Percentiles rank a stretch among this genome's conserved stretches.
Evolutionary conservation across 73 alveolate species (phyloP).

Genomic region (Symbiodinium natans): DNA sequence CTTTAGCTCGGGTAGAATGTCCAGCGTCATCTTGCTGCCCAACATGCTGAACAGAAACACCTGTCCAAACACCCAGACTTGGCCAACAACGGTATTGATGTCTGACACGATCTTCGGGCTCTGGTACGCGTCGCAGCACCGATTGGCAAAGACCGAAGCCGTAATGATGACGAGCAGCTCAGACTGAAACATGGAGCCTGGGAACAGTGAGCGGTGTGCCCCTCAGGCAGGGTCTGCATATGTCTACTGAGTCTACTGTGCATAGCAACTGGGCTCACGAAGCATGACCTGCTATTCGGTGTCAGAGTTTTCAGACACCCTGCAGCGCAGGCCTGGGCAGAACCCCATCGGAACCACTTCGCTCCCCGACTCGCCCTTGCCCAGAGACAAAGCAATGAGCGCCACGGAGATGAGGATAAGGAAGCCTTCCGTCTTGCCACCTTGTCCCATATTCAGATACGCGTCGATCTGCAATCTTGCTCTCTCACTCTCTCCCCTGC

Average conservation of each 20-base stretch:
- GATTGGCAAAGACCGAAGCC: slow-evolving; percentile 9
- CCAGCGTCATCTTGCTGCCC: slow-evolving; percentile 70
- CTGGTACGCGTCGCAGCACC: neutral
- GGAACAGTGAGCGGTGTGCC: too few species aligned
- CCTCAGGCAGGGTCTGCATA: too few species aligned
- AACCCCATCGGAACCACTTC: slow-evolving; percentile 69
- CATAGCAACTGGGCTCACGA: too few species aligned
- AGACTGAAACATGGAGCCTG: slow-evolving; percentile 57
- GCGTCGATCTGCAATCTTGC: too few species aligned
- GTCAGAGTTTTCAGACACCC: too few species aligned
- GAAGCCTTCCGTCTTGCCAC: slow-evolving; percentile 25
- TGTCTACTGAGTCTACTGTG: too few species aligned
- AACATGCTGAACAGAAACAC: slow-evolving; percentile 65
- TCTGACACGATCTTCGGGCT: neutral
- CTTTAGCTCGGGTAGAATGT: slow-evolving; percentile 33
- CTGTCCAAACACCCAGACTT: slow-evolving; percentile 73
- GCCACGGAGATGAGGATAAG: slow-evolving; percentile 46
- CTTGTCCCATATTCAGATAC: neutral
- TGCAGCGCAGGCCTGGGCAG: slow-evolving; percentile 2
- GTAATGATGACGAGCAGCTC: slow-evolving; percentile 64
- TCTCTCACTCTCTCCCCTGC: too few species aligned
- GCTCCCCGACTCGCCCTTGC: slow-evolving; percentile 51
- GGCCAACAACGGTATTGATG: neutral
- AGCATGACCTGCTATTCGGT: too few species aligned
- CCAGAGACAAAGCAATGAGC: slow-evolving; percentile 6